A percentile compares a stretch with the other conserved stretches of the same genome.
Evolutionary conservation across 331 rosid species (phyloP).

Genomic region (Arachis monticola): DNA sequence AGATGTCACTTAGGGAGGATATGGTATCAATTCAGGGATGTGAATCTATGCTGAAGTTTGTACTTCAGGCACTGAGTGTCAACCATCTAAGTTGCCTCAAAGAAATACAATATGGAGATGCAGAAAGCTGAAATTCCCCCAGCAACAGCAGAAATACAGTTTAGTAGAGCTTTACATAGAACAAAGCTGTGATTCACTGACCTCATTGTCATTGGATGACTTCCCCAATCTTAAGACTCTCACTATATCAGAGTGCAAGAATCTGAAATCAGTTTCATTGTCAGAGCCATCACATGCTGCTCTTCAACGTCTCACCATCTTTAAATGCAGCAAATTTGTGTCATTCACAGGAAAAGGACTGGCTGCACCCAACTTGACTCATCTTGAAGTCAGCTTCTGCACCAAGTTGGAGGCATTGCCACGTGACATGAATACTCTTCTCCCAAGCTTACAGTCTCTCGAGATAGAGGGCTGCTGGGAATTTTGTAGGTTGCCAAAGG

Average conservation of each 20-base stretch:
- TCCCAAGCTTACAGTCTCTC: not conserved
- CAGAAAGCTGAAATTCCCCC: not conserved
- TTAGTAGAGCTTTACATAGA: not conserved
- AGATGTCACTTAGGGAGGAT: no score
- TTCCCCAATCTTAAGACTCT: not conserved
- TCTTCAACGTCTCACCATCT: not conserved
- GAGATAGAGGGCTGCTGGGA: not conserved
- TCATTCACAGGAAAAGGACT: not conserved
- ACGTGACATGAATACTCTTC: not conserved
- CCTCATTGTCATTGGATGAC: not conserved
- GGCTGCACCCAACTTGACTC: not conserved
- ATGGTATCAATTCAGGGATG: not conserved
- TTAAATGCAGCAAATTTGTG: not conserved
- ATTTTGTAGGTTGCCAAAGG: constrained; percentile 6
- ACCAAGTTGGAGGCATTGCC: constrained; percentile 19
- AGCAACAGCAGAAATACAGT: not conserved
- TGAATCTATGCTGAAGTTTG: not conserved
- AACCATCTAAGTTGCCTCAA: not conserved
- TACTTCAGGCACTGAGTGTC: not conserved
- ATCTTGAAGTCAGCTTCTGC: not conserved
- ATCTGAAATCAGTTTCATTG: not conserved
- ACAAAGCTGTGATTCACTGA: not conserved
- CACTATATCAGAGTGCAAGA: not conserved
- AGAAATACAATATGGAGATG: not conserved
- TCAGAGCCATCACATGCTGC: not conserved